These are phyloP conservation scores for Kwoniella newhampshirensis DNA, from an alignment of 768 basidiomycete species.

Conservation along the genomic window DNA sequence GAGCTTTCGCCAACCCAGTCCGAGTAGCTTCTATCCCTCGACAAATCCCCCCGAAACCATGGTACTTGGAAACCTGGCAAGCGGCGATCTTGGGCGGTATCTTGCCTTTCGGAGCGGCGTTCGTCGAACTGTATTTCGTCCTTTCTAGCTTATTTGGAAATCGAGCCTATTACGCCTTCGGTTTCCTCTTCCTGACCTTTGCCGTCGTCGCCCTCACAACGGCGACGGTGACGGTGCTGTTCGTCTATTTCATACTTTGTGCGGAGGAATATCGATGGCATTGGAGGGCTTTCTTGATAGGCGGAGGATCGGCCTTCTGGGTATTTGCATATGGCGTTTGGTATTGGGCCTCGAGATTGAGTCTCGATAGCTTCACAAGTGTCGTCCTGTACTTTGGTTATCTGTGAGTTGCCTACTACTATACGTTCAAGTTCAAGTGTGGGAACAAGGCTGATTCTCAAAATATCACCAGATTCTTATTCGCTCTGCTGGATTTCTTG, in stretches of 20 bases:
- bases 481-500: slow-evolving; percentile 81
- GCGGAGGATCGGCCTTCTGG: slow-evolving; percentile 92
- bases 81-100: slow-evolving; percentile 82
- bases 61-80: slow-evolving; percentile 76
- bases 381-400: slow-evolving; percentile 87
- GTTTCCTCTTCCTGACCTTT: slow-evolving; percentile 85
- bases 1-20: slow-evolving; percentile 78
- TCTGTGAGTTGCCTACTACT: slow-evolving; percentile 60
- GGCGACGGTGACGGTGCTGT: slow-evolving; percentile 78
- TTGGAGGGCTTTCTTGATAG: slow-evolving; percentile 89
- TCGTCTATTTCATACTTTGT: slow-evolving; percentile 75
- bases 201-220: slow-evolving; percentile 79
- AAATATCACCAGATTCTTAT: slow-evolving; percentile 66
- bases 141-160: slow-evolving; percentile 82
- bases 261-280: slow-evolving; percentile 98
- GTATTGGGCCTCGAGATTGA: slow-evolving; percentile 69
- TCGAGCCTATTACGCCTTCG: slow-evolving; percentile 78
- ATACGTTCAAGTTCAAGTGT: neutral
- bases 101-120: slow-evolving; percentile 90
- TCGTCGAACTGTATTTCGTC: slow-evolving; percentile 91
- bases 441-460: slow-evolving; percentile 2
- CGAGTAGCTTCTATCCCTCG: slow-evolving; percentile 89
- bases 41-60: slow-evolving; percentile 87
- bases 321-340: slow-evolving; percentile 81
- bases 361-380: slow-evolving; percentile 75